These are phyloP conservation scores for Fusarium sp. DNA, from an alignment of 2,329 filamentous ascomycete species.

Conservation along the genomic window DNA sequence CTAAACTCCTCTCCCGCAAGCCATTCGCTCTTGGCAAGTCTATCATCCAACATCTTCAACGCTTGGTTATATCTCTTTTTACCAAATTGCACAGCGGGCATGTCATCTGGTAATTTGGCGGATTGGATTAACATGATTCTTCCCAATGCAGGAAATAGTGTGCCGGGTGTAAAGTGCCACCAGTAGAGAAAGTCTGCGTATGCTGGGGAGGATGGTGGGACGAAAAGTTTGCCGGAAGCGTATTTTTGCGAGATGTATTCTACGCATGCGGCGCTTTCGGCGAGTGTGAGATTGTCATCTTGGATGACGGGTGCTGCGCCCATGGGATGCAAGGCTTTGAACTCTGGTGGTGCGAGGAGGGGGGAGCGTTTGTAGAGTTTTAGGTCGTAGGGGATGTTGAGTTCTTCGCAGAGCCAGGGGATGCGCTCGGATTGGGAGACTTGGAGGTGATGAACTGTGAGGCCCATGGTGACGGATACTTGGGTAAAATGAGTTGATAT, in stretches of 20 bases:
- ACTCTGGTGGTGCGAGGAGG: slow-evolving; percentile 37
- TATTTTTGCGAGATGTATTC: slow-evolving; percentile 71
- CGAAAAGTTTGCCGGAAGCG: slow-evolving; percentile 60
- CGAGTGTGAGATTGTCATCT: slow-evolving; percentile 63
- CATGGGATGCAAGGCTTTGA: slow-evolving; percentile 54
- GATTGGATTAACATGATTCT: slow-evolving; percentile 52
- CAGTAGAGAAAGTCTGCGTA: slow-evolving; percentile 74
- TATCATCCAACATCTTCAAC: slow-evolving; percentile 63
- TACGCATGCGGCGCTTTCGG: slow-evolving; percentile 68
- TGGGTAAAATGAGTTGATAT: background rate
- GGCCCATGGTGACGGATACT: slow-evolving; percentile 24
- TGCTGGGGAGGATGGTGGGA: slow-evolving; percentile 57
- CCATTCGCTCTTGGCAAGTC: slow-evolving; percentile 61
- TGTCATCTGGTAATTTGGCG: slow-evolving; percentile 16
- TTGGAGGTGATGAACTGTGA: slow-evolving; percentile 65
- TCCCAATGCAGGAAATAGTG: slow-evolving; percentile 54
- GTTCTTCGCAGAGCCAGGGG: slow-evolving; percentile 73
- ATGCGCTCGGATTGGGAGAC: slow-evolving; percentile 72
- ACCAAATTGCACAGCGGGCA: slow-evolving; percentile 47
- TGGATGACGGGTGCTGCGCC: slow-evolving; percentile 70
- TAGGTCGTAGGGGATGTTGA: slow-evolving; percentile 62
- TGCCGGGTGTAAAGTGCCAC: slow-evolving; percentile 68
- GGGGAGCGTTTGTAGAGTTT: slow-evolving; percentile 38
- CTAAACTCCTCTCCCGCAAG: slow-evolving; percentile 72
- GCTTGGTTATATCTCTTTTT: slow-evolving; percentile 51